Evolutionary conservation across 208 protist genomes (phyloP).

Genomic region (Leishmania martiniquensis): DNA sequence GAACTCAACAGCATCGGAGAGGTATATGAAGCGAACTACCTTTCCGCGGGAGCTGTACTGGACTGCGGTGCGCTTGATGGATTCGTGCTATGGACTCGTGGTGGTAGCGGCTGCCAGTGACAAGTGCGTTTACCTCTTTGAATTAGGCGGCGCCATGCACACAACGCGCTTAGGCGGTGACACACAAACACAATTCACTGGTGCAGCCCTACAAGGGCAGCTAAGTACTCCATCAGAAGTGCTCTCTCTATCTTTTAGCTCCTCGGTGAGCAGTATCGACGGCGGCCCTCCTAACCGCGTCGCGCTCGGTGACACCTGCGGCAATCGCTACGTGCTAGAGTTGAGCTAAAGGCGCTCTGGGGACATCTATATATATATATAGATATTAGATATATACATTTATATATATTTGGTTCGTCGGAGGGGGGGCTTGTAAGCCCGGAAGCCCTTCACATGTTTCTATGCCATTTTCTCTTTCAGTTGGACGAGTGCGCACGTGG

Average conservation of each 20-base stretch:
- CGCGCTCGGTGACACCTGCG: conserved; percentile 29
- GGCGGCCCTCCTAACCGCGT: conserved; percentile 1
- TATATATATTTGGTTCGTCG: background rate
- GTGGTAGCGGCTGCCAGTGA: conserved; percentile 24
- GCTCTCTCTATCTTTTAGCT: conserved; percentile 10
- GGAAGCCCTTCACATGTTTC: background rate
- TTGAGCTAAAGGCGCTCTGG: background rate
- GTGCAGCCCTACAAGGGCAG: background rate
- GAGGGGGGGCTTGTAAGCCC: background rate
- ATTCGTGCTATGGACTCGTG: conserved; percentile 10
- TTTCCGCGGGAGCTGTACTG: conserved; percentile 10
- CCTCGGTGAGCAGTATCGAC: conserved; percentile 16
- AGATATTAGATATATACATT: too few relatives aligned
- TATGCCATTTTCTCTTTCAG: background rate
- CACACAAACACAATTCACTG: background rate
- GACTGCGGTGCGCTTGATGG: conserved; percentile 18
- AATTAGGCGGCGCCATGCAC: background rate
- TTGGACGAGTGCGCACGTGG: background rate
- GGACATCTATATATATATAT: too few relatives aligned
- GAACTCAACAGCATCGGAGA: background rate
- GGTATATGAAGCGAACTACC: background rate
- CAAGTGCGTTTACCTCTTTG: conserved; percentile 13
- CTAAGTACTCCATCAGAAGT: conserved; percentile 1
- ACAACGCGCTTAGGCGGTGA: background rate
- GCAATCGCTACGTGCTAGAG: conserved; percentile 28